phyloP scores from a whole-genome alignment of 73 alveolate genomes.

The Paramecium pentaurelia region DNA sequence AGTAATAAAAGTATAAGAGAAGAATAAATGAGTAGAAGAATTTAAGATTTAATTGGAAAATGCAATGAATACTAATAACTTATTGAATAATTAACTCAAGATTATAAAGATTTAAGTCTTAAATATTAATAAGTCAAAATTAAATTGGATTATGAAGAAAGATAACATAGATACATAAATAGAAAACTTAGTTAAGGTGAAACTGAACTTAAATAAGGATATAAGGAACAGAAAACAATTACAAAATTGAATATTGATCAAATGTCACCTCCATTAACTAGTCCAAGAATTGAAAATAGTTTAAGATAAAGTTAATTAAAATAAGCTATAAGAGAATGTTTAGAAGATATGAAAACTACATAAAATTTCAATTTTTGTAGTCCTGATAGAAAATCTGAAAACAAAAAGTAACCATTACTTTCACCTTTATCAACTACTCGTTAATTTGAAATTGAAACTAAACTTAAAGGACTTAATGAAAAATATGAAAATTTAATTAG shows the following conservation, averaged over 20 bases:
- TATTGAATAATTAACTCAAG: neutral
- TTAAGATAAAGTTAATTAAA: neutral
- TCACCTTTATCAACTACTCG: neutral
- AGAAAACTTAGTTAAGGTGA: neutral
- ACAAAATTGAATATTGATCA: neutral
- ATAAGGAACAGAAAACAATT: neutral
- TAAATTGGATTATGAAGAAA: neutral
- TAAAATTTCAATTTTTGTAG: neutral
- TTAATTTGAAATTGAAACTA: neutral
- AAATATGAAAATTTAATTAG: neutral
- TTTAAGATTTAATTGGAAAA: neutral
- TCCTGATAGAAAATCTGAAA: neutral
- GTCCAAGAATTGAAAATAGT: neutral
- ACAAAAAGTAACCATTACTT: neutral
- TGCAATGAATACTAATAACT: neutral
- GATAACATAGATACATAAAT: neutral
- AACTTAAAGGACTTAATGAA: neutral
- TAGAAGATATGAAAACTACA: neutral
- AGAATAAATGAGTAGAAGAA: neutral
- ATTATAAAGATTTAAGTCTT: neutral
- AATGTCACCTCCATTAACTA: neutral
- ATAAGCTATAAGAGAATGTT: neutral
- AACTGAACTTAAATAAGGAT: neutral
- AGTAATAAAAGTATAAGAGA: neutral
- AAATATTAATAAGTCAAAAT: neutral